These are phyloP conservation scores for Fusarium sp. DNA, from an alignment of 2,329 filamentous ascomycete species.

Conservation along the genomic window DNA sequence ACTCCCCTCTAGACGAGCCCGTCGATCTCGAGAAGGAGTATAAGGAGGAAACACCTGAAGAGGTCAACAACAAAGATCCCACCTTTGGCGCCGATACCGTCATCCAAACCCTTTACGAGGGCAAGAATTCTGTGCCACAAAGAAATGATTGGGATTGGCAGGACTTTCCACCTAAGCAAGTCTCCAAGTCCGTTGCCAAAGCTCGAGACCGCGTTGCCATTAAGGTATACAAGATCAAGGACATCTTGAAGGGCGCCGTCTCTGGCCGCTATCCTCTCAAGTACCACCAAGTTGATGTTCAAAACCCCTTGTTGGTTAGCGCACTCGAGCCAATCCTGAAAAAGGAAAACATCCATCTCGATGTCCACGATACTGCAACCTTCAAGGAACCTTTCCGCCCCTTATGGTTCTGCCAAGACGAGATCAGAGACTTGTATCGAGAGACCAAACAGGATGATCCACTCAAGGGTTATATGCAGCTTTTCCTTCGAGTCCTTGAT, in stretches of 20 bases:
- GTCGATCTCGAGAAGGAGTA: conserved; percentile 37
- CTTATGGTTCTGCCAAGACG: conserved; percentile 62
- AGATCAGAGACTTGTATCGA: conserved; percentile 55
- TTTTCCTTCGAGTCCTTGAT: conserved; percentile 59
- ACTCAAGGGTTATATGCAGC: conserved; percentile 57
- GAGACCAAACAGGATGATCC: conserved; percentile 46
- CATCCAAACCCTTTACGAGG: conserved; percentile 60
- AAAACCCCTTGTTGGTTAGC: conserved; percentile 59
- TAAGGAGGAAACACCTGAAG: conserved; percentile 22
- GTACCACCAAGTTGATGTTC: conserved; percentile 59
- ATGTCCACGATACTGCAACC: conserved; percentile 53
- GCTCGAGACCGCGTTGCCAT: conserved; percentile 60
- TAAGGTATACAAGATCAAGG: conserved; percentile 63
- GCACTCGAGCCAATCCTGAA: conserved; percentile 61
- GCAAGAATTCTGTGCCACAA: conserved; percentile 41
- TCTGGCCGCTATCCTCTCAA: conserved; percentile 57
- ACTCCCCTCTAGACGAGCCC: conserved; percentile 36
- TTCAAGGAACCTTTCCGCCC: conserved; percentile 60
- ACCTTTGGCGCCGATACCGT: conserved; percentile 50
- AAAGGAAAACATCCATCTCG: conserved; percentile 58
- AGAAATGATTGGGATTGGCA: conserved; percentile 55
- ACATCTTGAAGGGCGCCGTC: conserved; percentile 58
- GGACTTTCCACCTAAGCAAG: conserved; percentile 59
- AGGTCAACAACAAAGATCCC: conserved; percentile 43
- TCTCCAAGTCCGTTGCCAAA: conserved; percentile 56